Percentiles rank a stretch among this genome's conserved stretches.
Evolutionary conservation across 1,139 yeast genomes (phyloP).

Genomic region (Candida albicans): DNA sequence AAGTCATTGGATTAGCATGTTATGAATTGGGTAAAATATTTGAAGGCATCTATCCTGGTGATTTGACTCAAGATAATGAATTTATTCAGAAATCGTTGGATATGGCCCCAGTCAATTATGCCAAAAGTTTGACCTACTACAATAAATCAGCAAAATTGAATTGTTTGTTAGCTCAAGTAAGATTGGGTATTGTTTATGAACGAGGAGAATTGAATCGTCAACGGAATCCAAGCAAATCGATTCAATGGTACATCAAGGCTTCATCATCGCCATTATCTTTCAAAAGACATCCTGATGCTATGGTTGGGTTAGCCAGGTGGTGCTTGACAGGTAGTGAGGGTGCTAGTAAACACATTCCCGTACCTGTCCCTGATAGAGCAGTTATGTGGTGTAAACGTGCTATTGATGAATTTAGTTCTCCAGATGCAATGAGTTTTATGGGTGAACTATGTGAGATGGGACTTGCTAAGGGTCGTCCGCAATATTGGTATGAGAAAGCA

Average conservation of each 20-base stretch:
- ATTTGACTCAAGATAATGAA: conserved; percentile 36
- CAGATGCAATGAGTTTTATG: conserved; percentile 81
- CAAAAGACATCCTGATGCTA: conserved; percentile 80
- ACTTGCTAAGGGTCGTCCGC: conserved; percentile 53
- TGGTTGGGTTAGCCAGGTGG: conserved; percentile 92
- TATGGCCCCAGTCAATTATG: conserved; percentile 49
- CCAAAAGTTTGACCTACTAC: conserved; percentile 68
- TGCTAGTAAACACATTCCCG: conserved; percentile 48
- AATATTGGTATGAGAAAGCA: conserved; percentile 25
- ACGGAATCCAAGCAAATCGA: conserved; percentile 68
- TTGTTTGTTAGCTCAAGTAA: conserved; percentile 80
- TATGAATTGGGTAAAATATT: conserved; percentile 66
- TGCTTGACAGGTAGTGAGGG: conserved; percentile 79
- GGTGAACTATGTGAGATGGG: conserved; percentile 85
- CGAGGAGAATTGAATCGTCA: conserved; percentile 73
- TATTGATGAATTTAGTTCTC: conserved; percentile 66
- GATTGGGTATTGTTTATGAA: conserved; percentile 85
- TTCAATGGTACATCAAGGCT: conserved; percentile 88
- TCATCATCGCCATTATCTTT: conserved; percentile 54
- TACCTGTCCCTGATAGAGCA: conserved; percentile 74
- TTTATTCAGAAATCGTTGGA: conserved; percentile 37
- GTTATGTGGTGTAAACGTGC: conserved; percentile 89
- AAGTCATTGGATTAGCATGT: conserved; percentile 43
- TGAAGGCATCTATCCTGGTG: conserved; percentile 63
- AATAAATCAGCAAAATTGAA: conserved; percentile 75